Evolutionary conservation across 169 alveolate genomes (phyloP).

Genomic region (Eimeria maxima): DNA sequence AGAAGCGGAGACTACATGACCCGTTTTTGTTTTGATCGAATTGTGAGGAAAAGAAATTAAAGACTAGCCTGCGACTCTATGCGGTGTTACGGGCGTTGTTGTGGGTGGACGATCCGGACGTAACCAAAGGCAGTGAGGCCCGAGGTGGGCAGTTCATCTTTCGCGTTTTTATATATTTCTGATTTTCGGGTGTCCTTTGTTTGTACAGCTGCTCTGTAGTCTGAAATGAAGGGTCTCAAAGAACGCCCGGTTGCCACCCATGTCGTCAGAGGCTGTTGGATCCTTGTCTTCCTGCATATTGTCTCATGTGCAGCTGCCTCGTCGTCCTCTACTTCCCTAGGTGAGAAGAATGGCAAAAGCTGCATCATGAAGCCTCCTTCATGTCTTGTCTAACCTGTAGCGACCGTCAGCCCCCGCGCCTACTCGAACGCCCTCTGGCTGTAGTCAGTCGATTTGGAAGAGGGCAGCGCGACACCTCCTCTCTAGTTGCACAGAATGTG

Average conservation of each 20-base stretch:
- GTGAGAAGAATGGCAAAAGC: neutral
- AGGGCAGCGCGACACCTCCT: neutral
- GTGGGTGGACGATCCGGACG: neutral
- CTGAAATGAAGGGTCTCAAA: constrained; percentile 54
- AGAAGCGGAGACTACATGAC: neutral
- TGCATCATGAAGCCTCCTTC: neutral
- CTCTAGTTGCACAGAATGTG: neutral
- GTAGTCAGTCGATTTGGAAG: constrained; percentile 2
- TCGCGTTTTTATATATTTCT: neutral
- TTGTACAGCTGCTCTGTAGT: neutral
- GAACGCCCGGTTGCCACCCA: neutral
- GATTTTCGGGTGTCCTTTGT: neutral
- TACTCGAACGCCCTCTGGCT: neutral
- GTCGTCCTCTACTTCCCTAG: neutral
- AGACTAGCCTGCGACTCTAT: neutral
- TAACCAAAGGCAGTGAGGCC: neutral
- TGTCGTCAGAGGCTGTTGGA: neutral
- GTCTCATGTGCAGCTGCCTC: neutral
- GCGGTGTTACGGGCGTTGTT: neutral
- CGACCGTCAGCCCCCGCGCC: neutral
- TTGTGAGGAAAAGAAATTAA: neutral
- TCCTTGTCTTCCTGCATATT: constrained; percentile 30
- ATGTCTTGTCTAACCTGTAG: neutral
- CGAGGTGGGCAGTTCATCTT: neutral
- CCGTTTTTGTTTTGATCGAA: neutral